Conservation (phyloP, 352 stramenopile species). For the Globisporangium sylvaticum region DNA sequence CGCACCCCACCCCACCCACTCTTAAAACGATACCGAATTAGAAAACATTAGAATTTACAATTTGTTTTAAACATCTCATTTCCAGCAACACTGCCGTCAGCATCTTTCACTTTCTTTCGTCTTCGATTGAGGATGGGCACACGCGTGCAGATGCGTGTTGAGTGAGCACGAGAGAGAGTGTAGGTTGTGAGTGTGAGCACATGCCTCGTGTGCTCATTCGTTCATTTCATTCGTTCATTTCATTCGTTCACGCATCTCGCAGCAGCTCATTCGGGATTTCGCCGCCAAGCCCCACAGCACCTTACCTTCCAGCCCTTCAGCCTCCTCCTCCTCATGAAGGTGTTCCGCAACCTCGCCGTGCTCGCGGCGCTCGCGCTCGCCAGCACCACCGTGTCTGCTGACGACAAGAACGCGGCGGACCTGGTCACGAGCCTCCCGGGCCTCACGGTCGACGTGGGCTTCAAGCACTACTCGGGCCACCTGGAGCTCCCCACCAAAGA, state of each 20-base stretch:
- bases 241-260: not conserved
- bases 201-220: not conserved
- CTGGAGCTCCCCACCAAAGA: conserved; percentile 46
- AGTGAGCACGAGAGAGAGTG: not conserved
- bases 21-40: not conserved
- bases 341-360: conserved; percentile 34
- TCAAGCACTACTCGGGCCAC: conserved; percentile 73
- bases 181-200: not conserved
- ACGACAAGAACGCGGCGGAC: conserved; percentile 39
- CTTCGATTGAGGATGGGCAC: not conserved
- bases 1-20: too few species aligned
- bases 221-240: not conserved
- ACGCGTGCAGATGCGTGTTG: not conserved
- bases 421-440: conserved; percentile 49
- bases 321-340: conserved; percentile 21
- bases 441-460: conserved; percentile 33
- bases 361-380: conserved; percentile 26
- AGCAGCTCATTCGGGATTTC: conserved; percentile 2
- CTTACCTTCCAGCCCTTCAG: not conserved
- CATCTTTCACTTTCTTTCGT: not conserved
- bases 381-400: conserved; percentile 2
- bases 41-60: not conserved
- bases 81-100: not conserved
- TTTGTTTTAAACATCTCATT: not conserved
- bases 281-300: not conserved